These are phyloP conservation scores for Colletotrichum magnum DNA, from an alignment of 2,329 filamentous ascomycete genomes.

Conservation along the genomic window DNA sequence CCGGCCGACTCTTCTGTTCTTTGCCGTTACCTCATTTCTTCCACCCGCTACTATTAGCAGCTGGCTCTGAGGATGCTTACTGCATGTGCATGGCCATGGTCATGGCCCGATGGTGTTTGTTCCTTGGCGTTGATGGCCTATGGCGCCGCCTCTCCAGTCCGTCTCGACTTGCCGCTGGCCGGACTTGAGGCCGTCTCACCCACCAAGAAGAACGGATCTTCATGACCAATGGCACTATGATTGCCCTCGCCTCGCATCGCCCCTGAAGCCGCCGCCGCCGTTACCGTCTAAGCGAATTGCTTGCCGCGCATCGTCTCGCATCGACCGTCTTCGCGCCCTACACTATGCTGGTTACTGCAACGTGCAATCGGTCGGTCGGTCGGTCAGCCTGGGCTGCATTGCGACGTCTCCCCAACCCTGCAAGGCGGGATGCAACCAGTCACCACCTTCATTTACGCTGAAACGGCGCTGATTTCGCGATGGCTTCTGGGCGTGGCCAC, in stretches of 20 bases:
- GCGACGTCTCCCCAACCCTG: conserved; percentile 24
- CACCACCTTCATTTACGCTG: conserved; percentile 40
- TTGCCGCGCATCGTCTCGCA: conserved; percentile 5
- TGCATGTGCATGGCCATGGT: conserved; percentile 5
- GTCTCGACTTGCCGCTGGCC: not conserved
- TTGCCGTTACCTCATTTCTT: conserved; percentile 1
- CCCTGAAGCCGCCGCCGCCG: conserved; percentile 14
- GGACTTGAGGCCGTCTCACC: conserved; percentile 3
- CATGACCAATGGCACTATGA: conserved; percentile 19
- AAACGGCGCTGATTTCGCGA: conserved; percentile 37
- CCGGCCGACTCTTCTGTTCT: not conserved
- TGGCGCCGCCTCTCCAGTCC: not conserved
- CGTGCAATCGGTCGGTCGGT: too few relatives aligned
- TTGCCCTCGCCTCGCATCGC: conserved; percentile 5
- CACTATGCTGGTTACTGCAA: not conserved
- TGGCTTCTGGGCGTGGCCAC: conserved; percentile 31
- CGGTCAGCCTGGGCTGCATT: conserved; percentile 3
- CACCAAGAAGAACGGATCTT: conserved; percentile 19
- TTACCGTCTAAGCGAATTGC: conserved; percentile 20
- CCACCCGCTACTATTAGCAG: not conserved
- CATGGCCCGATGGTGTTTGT: not conserved
- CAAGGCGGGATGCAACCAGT: conserved; percentile 34
- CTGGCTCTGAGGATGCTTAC: conserved; percentile 1
- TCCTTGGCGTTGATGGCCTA: not conserved
- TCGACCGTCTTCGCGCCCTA: not conserved